These are phyloP conservation scores for Berberis vulgaris DNA, from an alignment of 164 flowering plant species.

Conservation along the genomic window DNA sequence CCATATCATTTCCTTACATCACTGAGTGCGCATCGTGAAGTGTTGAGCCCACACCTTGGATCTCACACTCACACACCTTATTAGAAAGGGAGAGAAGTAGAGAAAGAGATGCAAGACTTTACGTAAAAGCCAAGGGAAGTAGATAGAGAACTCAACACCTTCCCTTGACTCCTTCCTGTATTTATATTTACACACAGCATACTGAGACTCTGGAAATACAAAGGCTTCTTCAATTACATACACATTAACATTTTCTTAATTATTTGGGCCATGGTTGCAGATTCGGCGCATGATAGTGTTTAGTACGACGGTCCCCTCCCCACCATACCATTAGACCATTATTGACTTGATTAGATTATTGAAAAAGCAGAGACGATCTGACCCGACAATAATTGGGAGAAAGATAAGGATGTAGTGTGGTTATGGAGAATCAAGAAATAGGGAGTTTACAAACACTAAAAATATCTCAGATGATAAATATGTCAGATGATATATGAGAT, in stretches of 20 bases:
- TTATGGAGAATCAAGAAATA: slow-evolving; percentile 1
- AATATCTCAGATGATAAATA: neutral
- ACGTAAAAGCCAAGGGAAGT: slow-evolving; percentile 11
- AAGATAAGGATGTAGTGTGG: slow-evolving; percentile 5
- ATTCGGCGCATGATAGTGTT: too few relatives aligned
- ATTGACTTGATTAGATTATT: too few relatives aligned
- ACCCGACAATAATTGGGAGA: neutral
- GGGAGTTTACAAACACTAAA: slow-evolving; percentile 6
- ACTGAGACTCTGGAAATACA: neutral
- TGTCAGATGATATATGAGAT: neutral
- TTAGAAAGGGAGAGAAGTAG: neutral
- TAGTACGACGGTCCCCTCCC: too few relatives aligned
- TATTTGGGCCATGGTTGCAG: too few relatives aligned
- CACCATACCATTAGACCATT: too few relatives aligned
- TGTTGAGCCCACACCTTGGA: slow-evolving; percentile 10
- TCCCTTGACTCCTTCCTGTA: neutral
- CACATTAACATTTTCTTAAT: too few relatives aligned
- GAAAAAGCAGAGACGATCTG: too few relatives aligned
- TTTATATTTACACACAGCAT: too few relatives aligned
- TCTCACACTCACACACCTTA: neutral
- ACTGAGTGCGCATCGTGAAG: neutral
- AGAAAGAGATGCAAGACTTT: slow-evolving; percentile 4
- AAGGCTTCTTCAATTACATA: too few relatives aligned
- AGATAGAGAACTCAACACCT: neutral
- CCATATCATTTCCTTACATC: too few relatives aligned